Conservation (phyloP, 2,329 filamentous ascomycete genomes). For the Leptographium procerum region DNA sequence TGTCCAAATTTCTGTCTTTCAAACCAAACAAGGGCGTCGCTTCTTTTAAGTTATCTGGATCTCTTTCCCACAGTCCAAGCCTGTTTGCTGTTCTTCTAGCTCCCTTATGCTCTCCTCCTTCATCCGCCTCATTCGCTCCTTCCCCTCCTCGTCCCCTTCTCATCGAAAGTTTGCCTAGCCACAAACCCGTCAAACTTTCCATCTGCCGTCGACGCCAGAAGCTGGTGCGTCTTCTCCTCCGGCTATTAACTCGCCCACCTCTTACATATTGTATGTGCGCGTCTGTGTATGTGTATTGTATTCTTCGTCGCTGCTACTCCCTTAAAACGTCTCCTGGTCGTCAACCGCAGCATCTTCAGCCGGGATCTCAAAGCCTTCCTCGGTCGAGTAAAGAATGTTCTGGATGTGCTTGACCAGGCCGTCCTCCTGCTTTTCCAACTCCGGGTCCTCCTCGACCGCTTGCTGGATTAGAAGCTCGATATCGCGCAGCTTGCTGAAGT, state of each 20-base stretch:
- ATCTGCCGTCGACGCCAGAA: too few species aligned
- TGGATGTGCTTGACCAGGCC: conserved; percentile 93
- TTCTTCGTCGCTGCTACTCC: background rate
- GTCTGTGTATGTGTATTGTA: background rate
- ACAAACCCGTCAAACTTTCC: too few species aligned
- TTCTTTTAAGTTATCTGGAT: background rate
- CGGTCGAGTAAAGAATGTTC: conserved; percentile 91
- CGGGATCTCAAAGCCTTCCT: conserved; percentile 85
- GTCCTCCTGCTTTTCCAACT: conserved; percentile 88
- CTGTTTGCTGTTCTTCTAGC: background rate
- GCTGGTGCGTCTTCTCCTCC: background rate
- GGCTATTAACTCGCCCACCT: background rate
- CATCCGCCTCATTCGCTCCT: too few species aligned
- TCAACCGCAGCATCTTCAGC: conserved; percentile 57
- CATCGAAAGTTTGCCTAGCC: too few species aligned
- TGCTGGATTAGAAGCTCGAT: conserved; percentile 93
- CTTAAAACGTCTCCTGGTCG: conserved; percentile 70
- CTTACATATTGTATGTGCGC: background rate
- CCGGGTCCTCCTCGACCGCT: conserved; percentile 82
- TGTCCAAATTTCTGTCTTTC: background rate
- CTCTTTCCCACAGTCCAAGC: background rate
- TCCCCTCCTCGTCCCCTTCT: too few species aligned
- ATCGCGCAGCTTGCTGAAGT: conserved; percentile 96
- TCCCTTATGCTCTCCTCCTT: background rate
- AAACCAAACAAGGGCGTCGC: background rate